These are phyloP conservation scores for Euphorbia lathyris DNA, from an alignment of 345 rosid species.

Conservation along the genomic window DNA sequence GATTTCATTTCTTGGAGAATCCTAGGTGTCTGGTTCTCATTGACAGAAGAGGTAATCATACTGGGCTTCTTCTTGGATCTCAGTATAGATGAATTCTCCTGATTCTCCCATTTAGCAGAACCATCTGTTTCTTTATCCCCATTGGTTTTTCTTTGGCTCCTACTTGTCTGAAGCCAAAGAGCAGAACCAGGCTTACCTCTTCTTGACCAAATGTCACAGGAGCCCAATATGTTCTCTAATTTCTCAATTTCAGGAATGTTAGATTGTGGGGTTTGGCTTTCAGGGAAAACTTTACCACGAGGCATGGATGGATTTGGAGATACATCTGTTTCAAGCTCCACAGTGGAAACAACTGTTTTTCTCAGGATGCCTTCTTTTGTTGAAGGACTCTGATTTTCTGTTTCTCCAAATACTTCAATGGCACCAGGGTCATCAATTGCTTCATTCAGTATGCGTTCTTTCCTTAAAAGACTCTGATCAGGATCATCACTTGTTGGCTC, in stretches of 20 bases:
- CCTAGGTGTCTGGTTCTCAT: too few species aligned
- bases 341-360: conserved; percentile 19
- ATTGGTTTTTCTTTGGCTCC: conserved; percentile 35
- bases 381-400: too few species aligned
- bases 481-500: too few species aligned
- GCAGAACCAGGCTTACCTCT: conserved; percentile 62
- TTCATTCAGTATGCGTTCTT: too few species aligned
- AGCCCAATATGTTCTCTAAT: conserved; percentile 33
- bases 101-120: conserved; percentile 29
- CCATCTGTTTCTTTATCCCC: conserved; percentile 21
- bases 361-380: too few species aligned
- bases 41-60: too few species aligned
- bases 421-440: too few species aligned
- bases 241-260: conserved; percentile 27
- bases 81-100: conserved; percentile 34
- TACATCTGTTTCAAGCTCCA: conserved; percentile 28
- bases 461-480: too few species aligned
- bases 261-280: conserved; percentile 31
- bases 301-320: conserved; percentile 35
- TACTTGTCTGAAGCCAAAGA: conserved; percentile 57
- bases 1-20: conserved; percentile 39
- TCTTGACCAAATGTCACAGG: conserved; percentile 63
- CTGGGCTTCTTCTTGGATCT: too few species aligned
- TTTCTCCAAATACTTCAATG: too few species aligned
- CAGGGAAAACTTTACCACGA: conserved; percentile 21